phyloP scores from a whole-genome alignment of 768 basidiomycete species.

The Kwoniella mangroviensis region DNA sequence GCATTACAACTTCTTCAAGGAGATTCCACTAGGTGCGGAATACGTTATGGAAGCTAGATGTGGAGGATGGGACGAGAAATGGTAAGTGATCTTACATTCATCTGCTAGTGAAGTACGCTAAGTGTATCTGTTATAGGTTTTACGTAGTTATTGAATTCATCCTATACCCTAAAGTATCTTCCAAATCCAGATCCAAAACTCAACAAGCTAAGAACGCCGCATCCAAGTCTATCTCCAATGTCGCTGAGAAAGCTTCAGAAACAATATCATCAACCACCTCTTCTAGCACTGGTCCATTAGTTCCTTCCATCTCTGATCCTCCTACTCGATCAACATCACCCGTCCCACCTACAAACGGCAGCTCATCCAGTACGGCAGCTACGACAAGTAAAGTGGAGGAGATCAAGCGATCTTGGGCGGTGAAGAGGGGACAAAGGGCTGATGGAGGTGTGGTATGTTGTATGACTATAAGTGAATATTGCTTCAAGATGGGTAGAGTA shows the following conservation, averaged over 20 bases:
- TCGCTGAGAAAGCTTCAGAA: slow-evolving; percentile 4
- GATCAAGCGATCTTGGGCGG: slow-evolving; percentile 30
- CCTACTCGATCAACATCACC: slow-evolving; percentile 24
- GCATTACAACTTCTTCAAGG: slow-evolving; percentile 55
- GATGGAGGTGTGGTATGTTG: slow-evolving; percentile 52
- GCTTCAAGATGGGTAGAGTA: slow-evolving; percentile 52
- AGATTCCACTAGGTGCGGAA: slow-evolving; percentile 53
- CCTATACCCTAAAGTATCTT: slow-evolving; percentile 50
- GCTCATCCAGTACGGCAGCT: slow-evolving; percentile 24
- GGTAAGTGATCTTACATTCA: slow-evolving; percentile 35
- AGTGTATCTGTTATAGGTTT: slow-evolving; percentile 34
- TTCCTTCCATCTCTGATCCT: slow-evolving; percentile 24
- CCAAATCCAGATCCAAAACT: slow-evolving; percentile 15
- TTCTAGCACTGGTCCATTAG: neutral
- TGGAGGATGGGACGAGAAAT: slow-evolving; percentile 58
- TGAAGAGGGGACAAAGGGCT: slow-evolving; percentile 22
- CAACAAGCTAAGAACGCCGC: neutral
- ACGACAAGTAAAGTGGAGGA: slow-evolving; percentile 23
- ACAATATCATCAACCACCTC: slow-evolving; percentile 2
- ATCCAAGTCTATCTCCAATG: neutral
- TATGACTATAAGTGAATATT: slow-evolving; percentile 44
- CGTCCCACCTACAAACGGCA: slow-evolving; percentile 18
- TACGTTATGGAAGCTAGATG: slow-evolving; percentile 55
- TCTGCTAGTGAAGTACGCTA: neutral
- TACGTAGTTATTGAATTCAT: slow-evolving; percentile 56